phyloP scores from a whole-genome alignment of 441 rosid species.

The Manihot esculenta region DNA sequence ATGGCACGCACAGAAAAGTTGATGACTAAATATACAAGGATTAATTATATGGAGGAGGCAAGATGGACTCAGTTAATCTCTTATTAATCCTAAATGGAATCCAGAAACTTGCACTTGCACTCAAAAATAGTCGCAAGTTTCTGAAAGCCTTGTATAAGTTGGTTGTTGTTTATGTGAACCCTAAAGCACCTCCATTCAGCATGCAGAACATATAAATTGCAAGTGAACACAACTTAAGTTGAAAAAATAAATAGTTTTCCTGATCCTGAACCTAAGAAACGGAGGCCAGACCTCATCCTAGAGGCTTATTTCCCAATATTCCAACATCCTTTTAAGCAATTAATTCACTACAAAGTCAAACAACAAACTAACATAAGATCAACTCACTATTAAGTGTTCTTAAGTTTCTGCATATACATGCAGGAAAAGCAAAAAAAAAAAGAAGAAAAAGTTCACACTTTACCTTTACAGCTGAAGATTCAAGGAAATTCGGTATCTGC shows the following conservation, averaged over 20 bases:
- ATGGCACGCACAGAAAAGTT: neutral
- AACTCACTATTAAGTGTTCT: neutral
- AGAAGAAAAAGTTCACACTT: conserved; percentile 1
- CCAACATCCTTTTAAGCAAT: neutral
- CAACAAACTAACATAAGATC: neutral
- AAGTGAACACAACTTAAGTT: neutral
- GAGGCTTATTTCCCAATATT: neutral
- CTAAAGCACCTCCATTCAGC: neutral
- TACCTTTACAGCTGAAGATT: conserved; percentile 55
- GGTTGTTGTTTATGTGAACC: neutral
- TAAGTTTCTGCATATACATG: conserved; percentile 6
- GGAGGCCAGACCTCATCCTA: neutral
- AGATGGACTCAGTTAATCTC: neutral
- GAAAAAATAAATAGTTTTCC: neutral
- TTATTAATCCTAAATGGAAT: neutral
- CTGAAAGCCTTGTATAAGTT: neutral
- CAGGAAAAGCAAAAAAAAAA: conserved; percentile 17
- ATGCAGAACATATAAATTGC: neutral
- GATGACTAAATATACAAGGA: neutral
- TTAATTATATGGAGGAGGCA: neutral
- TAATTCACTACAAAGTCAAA: neutral
- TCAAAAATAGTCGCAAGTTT: neutral
- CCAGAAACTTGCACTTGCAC: neutral
- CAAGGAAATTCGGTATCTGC: conserved; percentile 49
- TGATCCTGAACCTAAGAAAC: neutral